Base-by-base conservation (phyloP, 805 yeast genomes). In the Candida sithepensis region DNA sequence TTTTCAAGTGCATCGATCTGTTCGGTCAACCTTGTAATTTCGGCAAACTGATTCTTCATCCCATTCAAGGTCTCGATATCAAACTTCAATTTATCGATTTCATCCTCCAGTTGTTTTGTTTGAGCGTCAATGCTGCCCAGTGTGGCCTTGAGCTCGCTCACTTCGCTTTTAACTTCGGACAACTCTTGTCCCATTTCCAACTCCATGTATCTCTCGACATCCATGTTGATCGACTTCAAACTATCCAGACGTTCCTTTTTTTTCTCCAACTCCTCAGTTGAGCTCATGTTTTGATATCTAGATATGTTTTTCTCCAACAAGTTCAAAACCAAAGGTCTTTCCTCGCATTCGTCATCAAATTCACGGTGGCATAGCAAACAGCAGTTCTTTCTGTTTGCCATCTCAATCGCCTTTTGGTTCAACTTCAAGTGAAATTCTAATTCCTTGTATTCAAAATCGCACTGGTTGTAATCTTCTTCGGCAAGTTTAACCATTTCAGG, bases 301-400 rank as follows among this genome's bases (percentile, higher is more conserved):
- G 50, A 41, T 7, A 55, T 61, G 36, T 61, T 57, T 22, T 55
- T 51, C n/a, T 54, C 39, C 13, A 67, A 49, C 22, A 59, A 41
- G 19, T 55, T 56, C 39, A 52, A 46, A 56, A 65, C 51, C 41
- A 50, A 24, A 41, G 53, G 49, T 30, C 48, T 51, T 32, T 57
- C 49, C n/a, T 48, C 64, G 20, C 20, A 28, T 1, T 59, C 57
- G 9, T 68, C 70, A 14, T 76, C 77, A 65, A 90, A 86, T 12
- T 75, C 71, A 43, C 96, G 72, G 18, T 78, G 77, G 64, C 98
- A 92, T 39, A 91, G 68, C 39, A 83, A 68, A 64, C 97, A 92
- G 42, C 78, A 71, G 10, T 81, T 74, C 8, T 76, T 73, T 3
- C 61, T 58, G 23, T 78, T 67, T 0, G 96, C 94, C 37, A 77